Conservation (phyloP, 805 yeast genomes). For the Schwanniomyces yamadae region DNA sequence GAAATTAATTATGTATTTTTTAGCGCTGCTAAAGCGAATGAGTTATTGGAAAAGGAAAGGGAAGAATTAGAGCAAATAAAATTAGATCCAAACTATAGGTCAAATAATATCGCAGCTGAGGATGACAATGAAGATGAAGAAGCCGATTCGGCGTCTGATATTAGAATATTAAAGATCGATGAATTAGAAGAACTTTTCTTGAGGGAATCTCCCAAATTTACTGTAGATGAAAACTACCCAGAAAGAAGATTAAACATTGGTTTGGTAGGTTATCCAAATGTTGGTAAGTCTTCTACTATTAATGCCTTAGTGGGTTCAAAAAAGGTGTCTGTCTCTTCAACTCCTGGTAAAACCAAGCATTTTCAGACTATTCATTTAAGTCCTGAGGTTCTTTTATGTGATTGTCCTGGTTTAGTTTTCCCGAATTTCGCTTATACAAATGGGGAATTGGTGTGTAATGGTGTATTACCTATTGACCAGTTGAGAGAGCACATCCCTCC, state of each 20-base stretch:
- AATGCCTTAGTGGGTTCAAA: constrained; percentile 95
- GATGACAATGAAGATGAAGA: constrained; percentile 23
- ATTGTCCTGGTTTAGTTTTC: constrained; percentile 98
- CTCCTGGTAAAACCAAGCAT: constrained; percentile 99
- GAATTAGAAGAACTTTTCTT: constrained; percentile 82
- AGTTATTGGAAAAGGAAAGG: constrained; percentile 62
- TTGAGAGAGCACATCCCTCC: constrained; percentile 92
- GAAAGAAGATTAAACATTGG: constrained; percentile 79
- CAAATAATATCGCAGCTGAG: constrained; percentile 13
- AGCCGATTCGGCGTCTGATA: constrained; percentile 27
- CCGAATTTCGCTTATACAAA: constrained; percentile 96
- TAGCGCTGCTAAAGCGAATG: constrained; percentile 85
- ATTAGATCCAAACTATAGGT: neutral
- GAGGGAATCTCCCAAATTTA: constrained; percentile 69
- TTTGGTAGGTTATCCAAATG: constrained; percentile 93
- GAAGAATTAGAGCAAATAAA: constrained; percentile 36
- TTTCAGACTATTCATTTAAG: constrained; percentile 92
- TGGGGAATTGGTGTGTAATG: constrained; percentile 95
- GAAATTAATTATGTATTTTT: constrained; percentile 86
- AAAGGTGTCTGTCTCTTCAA: constrained; percentile 96
- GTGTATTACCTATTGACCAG: constrained; percentile 98
- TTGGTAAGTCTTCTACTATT: constrained; percentile 93
- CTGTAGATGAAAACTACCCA: constrained; percentile 55
- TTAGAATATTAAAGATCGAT: constrained; percentile 73
- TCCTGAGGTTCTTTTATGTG: constrained; percentile 82